These are phyloP conservation scores for Kazachstania martiniae DNA, from an alignment of 805 yeast genomes.

Conservation along the genomic window DNA sequence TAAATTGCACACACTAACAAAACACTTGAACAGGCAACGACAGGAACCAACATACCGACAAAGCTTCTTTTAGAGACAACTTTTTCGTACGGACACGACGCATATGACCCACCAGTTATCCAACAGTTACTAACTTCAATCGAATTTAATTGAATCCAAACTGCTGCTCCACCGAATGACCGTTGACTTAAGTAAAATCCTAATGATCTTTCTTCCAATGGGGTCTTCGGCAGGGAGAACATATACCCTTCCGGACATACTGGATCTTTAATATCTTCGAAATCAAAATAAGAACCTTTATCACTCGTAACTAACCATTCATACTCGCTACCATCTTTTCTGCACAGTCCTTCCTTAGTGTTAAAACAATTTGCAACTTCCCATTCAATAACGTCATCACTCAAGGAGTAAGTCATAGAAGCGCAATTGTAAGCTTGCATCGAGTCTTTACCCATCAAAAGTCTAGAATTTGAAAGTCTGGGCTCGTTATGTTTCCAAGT, in stretches of 20 bases:
- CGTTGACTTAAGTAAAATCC: constrained; percentile 7
- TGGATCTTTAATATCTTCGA: constrained; percentile 14
- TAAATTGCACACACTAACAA: constrained; percentile 40
- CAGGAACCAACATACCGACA: constrained; percentile 54
- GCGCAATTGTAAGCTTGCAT: constrained; percentile 39
- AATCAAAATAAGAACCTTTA: constrained; percentile 35
- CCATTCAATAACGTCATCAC: constrained; percentile 40
- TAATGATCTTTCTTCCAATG: constrained; percentile 35
- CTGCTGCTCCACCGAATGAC: constrained; percentile 2
- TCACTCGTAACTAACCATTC: constrained; percentile 34
- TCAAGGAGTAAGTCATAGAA: constrained; percentile 15
- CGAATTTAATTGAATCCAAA: constrained; percentile 79
- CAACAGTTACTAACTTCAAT: constrained; percentile 66
- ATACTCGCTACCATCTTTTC: constrained; percentile 29
- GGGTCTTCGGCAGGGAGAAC: constrained; percentile 40
- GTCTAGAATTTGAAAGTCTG: constrained; percentile 4
- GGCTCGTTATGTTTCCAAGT: constrained; percentile 65
- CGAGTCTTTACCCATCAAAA: constrained; percentile 12
- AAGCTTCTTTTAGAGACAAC: constrained; percentile 45
- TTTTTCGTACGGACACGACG: constrained; percentile 66
- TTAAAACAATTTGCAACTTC: constrained; percentile 55
- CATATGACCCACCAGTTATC: constrained; percentile 73
- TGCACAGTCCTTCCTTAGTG: constrained; percentile 45
- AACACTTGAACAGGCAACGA: constrained; percentile 45
- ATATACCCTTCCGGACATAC: constrained; percentile 29